Conservation (phyloP, 2,329 filamentous ascomycete species). For the Juglanconis oblonga region DNA sequence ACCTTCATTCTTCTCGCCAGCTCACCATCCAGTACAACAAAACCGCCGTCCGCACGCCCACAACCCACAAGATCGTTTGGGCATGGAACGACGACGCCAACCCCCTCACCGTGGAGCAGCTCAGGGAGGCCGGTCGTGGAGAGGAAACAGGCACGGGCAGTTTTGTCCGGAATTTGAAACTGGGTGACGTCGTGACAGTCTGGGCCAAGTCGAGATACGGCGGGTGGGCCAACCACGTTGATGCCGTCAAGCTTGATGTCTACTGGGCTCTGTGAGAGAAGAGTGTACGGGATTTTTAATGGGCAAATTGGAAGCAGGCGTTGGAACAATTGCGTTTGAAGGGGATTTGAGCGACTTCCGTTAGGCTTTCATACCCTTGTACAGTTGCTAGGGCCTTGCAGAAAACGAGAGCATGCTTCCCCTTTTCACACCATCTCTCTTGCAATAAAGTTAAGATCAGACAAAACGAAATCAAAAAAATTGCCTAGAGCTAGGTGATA, state of each 20-base stretch:
- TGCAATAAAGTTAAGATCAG: too few relatives aligned
- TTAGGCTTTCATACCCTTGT: too few relatives aligned
- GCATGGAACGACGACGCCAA: constrained; percentile 46
- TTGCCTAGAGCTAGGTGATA: too few relatives aligned
- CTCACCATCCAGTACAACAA: constrained; percentile 49
- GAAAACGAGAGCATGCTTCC: too few relatives aligned
- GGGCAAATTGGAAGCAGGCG: too few relatives aligned
- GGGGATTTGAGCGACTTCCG: too few relatives aligned
- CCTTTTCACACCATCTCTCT: too few relatives aligned
- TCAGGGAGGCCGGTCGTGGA: constrained; percentile 47
- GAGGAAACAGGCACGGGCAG: constrained; percentile 47
- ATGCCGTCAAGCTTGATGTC: constrained; percentile 50
- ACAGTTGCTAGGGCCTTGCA: too few relatives aligned
- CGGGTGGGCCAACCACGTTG: constrained; percentile 51
- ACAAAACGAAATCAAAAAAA: too few relatives aligned
- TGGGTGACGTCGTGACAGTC: constrained; percentile 61
- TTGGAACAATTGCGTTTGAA: too few relatives aligned
- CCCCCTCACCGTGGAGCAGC: constrained; percentile 36
- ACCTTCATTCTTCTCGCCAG: constrained; percentile 31
- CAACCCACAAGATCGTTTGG: constrained; percentile 52
- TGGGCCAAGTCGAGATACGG: constrained; percentile 59
- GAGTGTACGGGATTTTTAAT: not conserved
- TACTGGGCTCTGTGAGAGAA: constrained; percentile 51
- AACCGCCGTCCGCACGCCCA: constrained; percentile 30
- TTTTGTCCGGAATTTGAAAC: constrained; percentile 52